phyloP scores from a whole-genome alignment of 768 basidiomycete genomes.

The Podaxis sp. region DNA sequence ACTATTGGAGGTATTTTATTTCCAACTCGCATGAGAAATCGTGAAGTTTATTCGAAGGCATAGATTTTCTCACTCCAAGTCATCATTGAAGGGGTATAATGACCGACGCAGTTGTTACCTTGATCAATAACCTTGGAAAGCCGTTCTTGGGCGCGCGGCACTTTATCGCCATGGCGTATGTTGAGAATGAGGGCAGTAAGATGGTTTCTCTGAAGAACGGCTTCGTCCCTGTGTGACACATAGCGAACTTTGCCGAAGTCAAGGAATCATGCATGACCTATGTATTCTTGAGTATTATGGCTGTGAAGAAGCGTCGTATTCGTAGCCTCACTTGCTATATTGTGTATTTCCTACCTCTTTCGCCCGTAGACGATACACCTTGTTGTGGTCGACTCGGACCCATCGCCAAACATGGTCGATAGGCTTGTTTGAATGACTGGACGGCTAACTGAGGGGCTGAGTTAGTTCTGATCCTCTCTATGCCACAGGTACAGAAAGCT shows the following conservation, averaged over 20 bases:
- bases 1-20: slow-evolving; percentile 50
- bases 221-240: slow-evolving; percentile 40
- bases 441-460: no score
- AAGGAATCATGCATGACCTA: slow-evolving; percentile 35
- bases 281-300: slow-evolving; percentile 31
- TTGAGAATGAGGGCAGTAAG: slow-evolving; percentile 58
- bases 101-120: slow-evolving; percentile 54
- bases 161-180: slow-evolving; percentile 44
- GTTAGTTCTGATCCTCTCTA: no score
- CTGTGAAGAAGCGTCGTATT: not conserved
- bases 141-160: slow-evolving; percentile 59
- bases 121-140: slow-evolving; percentile 62
- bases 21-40: not conserved
- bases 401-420: no score
- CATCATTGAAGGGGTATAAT: slow-evolving; percentile 74
- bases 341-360: no score
- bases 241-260: slow-evolving; percentile 37
- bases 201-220: slow-evolving; percentile 71
- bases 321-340: no score
- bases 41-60: not conserved
- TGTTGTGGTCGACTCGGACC: no score
- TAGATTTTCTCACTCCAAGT: slow-evolving; percentile 60
- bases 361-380: no score
- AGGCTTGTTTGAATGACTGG: no score
- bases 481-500: no score